phyloP scores from a whole-genome alignment of 2,329 filamentous ascomycete genomes.

The Coleophoma eucalyptorum region DNA sequence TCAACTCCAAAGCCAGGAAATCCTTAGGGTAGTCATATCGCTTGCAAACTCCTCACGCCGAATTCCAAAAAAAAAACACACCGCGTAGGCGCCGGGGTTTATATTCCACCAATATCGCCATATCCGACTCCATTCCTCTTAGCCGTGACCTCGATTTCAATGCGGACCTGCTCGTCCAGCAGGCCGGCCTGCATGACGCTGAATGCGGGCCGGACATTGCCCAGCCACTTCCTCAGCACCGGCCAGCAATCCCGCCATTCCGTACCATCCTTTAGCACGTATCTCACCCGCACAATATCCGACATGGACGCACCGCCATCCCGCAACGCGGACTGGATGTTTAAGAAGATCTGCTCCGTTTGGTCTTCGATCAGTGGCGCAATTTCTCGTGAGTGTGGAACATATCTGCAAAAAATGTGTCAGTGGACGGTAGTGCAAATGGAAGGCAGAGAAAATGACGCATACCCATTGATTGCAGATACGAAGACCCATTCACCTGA shows the following conservation, averaged over 20 bases:
- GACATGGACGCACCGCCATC: conserved; percentile 37
- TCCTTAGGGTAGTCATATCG: too few species aligned
- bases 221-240: conserved; percentile 45
- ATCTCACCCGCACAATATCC: conserved; percentile 49
- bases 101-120: background rate
- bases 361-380: conserved; percentile 41
- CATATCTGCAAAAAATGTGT: conserved; percentile 21
- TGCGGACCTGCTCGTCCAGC: conserved; percentile 44
- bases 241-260: conserved; percentile 47
- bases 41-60: too few species aligned
- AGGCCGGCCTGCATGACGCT: conserved; percentile 48
- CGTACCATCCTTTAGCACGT: conserved; percentile 44
- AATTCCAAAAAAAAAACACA: too few species aligned
- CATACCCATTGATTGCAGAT: background rate
- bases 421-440: too few species aligned
- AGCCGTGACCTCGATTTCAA: conserved; percentile 20
- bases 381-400: conserved; percentile 48
- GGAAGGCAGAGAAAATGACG: background rate
- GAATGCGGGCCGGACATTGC: conserved; percentile 41
- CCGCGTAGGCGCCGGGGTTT: too few species aligned
- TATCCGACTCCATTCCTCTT: conserved; percentile 22
- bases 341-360: conserved; percentile 44
- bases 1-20: too few species aligned
- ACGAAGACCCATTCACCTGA: background rate
- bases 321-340: conserved; percentile 40